phyloP scores from a whole-genome alignment of 2,329 filamentous ascomycete species.

The Fusarium humuli region DNA sequence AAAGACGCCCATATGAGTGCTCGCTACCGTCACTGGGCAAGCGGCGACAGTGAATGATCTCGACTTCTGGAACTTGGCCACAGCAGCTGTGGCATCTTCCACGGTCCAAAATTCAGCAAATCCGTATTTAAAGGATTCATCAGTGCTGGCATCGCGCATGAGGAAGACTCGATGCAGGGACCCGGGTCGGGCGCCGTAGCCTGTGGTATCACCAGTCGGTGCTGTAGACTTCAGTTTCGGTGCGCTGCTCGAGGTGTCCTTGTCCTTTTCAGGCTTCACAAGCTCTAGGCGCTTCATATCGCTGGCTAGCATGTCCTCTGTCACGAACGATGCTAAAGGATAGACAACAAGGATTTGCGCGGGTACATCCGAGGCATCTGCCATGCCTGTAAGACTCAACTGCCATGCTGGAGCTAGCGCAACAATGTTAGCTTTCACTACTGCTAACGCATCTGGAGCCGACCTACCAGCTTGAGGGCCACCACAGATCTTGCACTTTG shows the following conservation, averaged over 20 bases:
- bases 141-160: constrained; percentile 76
- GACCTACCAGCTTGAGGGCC: constrained; percentile 48
- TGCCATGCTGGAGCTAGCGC: constrained; percentile 47
- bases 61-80: constrained; percentile 76
- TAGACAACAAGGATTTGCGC: constrained; percentile 83
- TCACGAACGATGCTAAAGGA: constrained; percentile 75
- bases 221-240: constrained; percentile 71
- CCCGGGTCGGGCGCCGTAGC: constrained; percentile 76
- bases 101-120: constrained; percentile 86
- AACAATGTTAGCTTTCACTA: not conserved
- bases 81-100: constrained; percentile 79
- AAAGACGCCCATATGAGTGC: constrained; percentile 88
- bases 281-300: constrained; percentile 79
- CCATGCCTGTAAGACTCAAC: constrained; percentile 59
- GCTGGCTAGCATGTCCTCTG: constrained; percentile 77
- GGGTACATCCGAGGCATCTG: constrained; percentile 65
- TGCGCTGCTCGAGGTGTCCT: constrained; percentile 57
- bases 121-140: constrained; percentile 83
- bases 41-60: constrained; percentile 83
- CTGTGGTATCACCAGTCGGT: constrained; percentile 65
- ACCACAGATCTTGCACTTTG: constrained; percentile 55
- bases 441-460: not conserved
- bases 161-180: constrained; percentile 83
- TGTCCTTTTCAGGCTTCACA: constrained; percentile 64
- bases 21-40: constrained; percentile 75